phyloP scores from a whole-genome alignment of 1,284 basidiomycete genomes.

The Ustilago trichophora region DNA sequence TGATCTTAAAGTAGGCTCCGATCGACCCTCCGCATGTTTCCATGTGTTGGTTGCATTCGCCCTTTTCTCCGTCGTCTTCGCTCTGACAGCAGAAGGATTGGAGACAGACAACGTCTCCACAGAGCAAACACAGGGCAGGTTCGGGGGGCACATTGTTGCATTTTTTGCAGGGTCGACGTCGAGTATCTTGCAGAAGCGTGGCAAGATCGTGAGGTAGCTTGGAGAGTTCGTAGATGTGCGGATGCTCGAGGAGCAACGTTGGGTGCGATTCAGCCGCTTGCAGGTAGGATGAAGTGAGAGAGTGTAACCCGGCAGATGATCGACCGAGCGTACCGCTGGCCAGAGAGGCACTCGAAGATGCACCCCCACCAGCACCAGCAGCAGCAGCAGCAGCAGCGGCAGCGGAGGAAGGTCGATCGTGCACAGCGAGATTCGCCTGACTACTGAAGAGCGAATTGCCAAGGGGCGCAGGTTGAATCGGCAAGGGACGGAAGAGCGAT shows the following conservation, averaged over 20 bases:
- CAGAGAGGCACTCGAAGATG: conserved; percentile 27
- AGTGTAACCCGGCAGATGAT: conserved; percentile 22
- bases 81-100: conserved; percentile 93
- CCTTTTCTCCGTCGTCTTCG: conserved; percentile 71
- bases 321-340: conserved; percentile 25
- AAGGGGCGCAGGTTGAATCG: conserved; percentile 53
- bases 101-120: conserved; percentile 87
- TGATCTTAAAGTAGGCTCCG: conserved; percentile 90
- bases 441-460: conserved; percentile 26
- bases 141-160: conserved; percentile 84
- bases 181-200: conserved; percentile 79
- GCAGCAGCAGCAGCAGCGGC: too few species aligned
- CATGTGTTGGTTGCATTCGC: conserved; percentile 94
- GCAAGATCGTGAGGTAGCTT: conserved; percentile 84
- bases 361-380: conserved; percentile 10
- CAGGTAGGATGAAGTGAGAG: conserved; percentile 37
- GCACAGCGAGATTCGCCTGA: conserved; percentile 1
- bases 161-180: conserved; percentile 75
- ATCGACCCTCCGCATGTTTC: conserved; percentile 90
- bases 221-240: conserved; percentile 83
- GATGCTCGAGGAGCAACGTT: conserved; percentile 77
- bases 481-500: conserved; percentile 63
- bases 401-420: conserved; percentile 36
- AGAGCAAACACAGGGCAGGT: conserved; percentile 90
- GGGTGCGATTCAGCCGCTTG: conserved; percentile 54